Conservation (phyloP, 1,284 basidiomycete species). For the Cutaneotrichosporon cutaneum region DNA sequence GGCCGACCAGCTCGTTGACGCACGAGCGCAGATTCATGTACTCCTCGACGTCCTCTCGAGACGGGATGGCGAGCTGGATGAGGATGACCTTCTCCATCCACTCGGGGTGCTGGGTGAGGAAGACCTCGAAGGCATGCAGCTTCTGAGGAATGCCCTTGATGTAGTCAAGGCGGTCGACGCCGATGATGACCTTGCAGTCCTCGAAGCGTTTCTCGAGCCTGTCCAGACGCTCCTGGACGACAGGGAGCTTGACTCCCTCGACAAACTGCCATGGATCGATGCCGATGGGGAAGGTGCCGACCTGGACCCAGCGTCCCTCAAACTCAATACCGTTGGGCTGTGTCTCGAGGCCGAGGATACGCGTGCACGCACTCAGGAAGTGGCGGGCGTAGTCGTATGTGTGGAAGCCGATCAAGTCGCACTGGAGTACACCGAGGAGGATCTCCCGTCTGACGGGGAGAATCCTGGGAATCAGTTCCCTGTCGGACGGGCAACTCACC, state of each 20-base stretch:
- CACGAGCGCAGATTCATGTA: constrained; percentile 95
- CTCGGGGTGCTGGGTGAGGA: constrained; percentile 95
- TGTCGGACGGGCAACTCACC: constrained; percentile 58
- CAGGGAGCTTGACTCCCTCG: constrained; percentile 74
- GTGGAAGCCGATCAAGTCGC: constrained; percentile 97
- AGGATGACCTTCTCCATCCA: constrained; percentile 99
- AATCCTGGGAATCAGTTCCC: constrained; percentile 62
- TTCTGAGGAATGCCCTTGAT: constrained; percentile 99
- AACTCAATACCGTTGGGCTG: constrained; percentile 98
- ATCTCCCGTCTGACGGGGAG: constrained; percentile 96
- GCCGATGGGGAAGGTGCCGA: constrained; percentile 98
- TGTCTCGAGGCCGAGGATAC: constrained; percentile 91
- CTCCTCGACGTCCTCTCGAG: constrained; percentile 96
- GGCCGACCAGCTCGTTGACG: constrained; percentile 95
- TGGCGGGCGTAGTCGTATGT: constrained; percentile 99
- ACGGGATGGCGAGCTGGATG: constrained; percentile 95
- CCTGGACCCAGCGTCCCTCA: constrained; percentile 89
- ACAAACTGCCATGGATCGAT: constrained; percentile 94
- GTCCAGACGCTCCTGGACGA: constrained; percentile 74
- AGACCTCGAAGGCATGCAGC: constrained; percentile 91
- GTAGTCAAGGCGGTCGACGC: constrained; percentile 96
- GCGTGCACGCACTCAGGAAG: constrained; percentile 96
- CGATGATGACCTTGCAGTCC: constrained; percentile 96
- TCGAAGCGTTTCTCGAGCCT: constrained; percentile 85
- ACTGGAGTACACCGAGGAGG: constrained; percentile 88